Base-by-base conservation (phyloP, 2,329 filamentous ascomycete genomes). In the Venturia nashicola region DNA sequence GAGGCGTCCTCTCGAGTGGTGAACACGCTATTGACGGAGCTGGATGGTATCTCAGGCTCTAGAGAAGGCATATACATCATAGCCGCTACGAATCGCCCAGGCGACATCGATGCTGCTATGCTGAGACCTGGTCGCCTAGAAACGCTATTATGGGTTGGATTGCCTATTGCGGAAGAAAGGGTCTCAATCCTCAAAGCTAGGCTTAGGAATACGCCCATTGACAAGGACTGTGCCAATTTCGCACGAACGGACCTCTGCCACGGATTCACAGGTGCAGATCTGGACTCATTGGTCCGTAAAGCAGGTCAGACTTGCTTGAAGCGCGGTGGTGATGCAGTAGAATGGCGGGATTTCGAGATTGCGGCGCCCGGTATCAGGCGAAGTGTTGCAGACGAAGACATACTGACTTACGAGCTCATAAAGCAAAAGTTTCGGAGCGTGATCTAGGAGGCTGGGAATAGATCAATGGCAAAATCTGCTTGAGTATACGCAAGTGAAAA, bases 31-130 rank as follows among this genome's bases (percentile, higher is more conserved):
- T 86, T 99, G 40, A 95, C 94, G 0, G 94, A 99, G 73, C 83
- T 99, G 0, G 94, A 99, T 71, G 94, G 94, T 61, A 83, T 95
- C 7, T 85, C 83, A 67, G 63, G 63, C 16, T 86, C 84, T 68
- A 85, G 94, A 44, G 83, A 86, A 59, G 93, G 93, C 18, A 92
- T 99, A 67, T 97, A 94, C 74, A 88, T 99, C 18, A 91, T 99
- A 65, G 94, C 90, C 32, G 94, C 94, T 0, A 97, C 94, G 2
- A 99, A 99, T 74, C 81, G 94, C 0, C 93, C 93, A 0, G 93
- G 97, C 72, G 96, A 96, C 78, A 97, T 99, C 68, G 94, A 99
- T 73, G 86, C 90, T 1, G 94, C 94, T 1, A 96, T 99, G 85
- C 82, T 97, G 12, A 87, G 94, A 0, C 93, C 94, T 0, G 94